Evolutionary conservation across 371 early-diverging fungal species (phyloP), one percentile per base, ranked within the genome.

Genomic region (Syncephalastrum racemosum): DNA sequence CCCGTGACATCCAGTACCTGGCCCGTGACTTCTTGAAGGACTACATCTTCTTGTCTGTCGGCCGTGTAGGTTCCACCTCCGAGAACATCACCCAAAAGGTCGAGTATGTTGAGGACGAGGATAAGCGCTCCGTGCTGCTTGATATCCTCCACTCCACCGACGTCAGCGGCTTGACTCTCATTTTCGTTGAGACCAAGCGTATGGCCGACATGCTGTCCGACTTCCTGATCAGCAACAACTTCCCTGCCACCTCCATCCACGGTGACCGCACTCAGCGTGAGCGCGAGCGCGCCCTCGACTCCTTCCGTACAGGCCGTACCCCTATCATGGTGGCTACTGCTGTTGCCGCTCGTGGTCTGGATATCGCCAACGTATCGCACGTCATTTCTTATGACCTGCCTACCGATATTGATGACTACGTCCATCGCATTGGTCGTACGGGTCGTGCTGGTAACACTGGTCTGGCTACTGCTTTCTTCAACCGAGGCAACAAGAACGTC

Each of bases 351-450:
- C 91, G 99, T 84, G 99, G 99, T 64, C 78, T 99, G 24, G 99
- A 93, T 75, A 91, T 91, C 51, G 87, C 90, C 61, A 92, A 92
- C 57, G 93, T 94, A 46, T 82, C 89, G 27, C 94, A 95, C 60
- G 95, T 96, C 47, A 83, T 95, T 68, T 95, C 94, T 73, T 98
- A 91, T 69, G 98, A 98, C 64, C 81, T 99, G 62, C 99, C 98
- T 39, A 87, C 84, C 6, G 94, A 95, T 71, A 87, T 88, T 68
- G 92, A 93, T 67, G 97, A 96, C 73, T 99, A 96, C 75, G 94
- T 99, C 56, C 99, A 99, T 77, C 89, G 99, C 68, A 97, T 99
- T 61, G 99, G 99, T 65, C 90, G 99, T 79, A 99, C 99, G 24
- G 96, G 92, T 53, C 83, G 87, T 66, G 92, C 95, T 42, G 90